phyloP scores from a whole-genome alignment of 164 flowering plant species.

The Chimonanthus praecox region DNA sequence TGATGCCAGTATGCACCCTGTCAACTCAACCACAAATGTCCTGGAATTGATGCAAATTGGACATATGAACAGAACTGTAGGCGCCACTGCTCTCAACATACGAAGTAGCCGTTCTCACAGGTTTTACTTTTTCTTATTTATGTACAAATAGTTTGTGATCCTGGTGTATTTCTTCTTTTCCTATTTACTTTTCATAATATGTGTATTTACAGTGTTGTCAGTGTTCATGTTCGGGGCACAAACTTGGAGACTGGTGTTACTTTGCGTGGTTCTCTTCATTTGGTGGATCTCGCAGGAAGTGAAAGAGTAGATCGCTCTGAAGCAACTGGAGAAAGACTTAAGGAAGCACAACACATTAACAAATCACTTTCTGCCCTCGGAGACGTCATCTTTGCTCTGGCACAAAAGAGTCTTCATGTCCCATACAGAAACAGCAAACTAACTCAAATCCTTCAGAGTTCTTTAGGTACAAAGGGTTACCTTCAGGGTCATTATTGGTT shows the following conservation, averaged over 20 bases:
- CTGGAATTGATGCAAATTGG: slow-evolving; percentile 72
- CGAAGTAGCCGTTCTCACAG: slow-evolving; percentile 98
- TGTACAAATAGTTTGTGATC: neutral
- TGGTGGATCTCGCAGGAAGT: slow-evolving; percentile 98
- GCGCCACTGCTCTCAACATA: slow-evolving; percentile 92
- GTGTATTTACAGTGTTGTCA: slow-evolving; percentile 58
- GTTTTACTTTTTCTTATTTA: slow-evolving; percentile 23
- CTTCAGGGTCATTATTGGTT: neutral
- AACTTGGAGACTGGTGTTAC: slow-evolving; percentile 62
- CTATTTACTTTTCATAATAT: slow-evolving; percentile 5
- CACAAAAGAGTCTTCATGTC: slow-evolving; percentile 82
- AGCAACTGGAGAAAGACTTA: slow-evolving; percentile 87
- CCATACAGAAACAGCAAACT: slow-evolving; percentile 98
- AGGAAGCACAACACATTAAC: slow-evolving; percentile 95
- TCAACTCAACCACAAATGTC: slow-evolving; percentile 67
- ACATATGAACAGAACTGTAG: slow-evolving; percentile 72
- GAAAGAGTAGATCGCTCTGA: slow-evolving; percentile 95
- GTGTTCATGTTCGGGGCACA: slow-evolving; percentile 79
- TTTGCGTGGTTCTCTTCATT: slow-evolving; percentile 83
- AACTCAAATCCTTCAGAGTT: slow-evolving; percentile 91
- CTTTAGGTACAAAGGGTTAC: slow-evolving; percentile 55
- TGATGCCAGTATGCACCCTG: slow-evolving; percentile 87
- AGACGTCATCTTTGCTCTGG: slow-evolving; percentile 84
- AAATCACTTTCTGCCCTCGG: slow-evolving; percentile 96
- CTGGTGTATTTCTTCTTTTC: neutral